Evolutionary conservation across 305 asterid species (phyloP).

Genomic region (Galium porrigens): DNA sequence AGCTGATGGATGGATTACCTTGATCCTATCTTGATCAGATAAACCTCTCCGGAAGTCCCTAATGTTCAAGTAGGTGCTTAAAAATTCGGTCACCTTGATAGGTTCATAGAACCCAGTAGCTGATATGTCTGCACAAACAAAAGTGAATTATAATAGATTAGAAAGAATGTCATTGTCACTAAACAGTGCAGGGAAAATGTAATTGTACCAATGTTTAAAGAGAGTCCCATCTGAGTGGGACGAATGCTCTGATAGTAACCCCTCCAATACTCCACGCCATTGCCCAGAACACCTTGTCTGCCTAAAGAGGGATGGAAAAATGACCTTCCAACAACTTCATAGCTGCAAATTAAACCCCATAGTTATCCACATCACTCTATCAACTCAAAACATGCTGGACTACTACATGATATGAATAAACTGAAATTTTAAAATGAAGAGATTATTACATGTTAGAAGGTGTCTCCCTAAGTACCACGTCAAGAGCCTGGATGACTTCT

Average conservation of each 20-base stretch:
- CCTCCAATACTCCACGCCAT: constrained; percentile 55
- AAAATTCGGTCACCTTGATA: constrained; percentile 26
- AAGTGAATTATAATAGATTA: background rate
- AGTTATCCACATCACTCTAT: background rate
- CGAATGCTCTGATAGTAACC: constrained; percentile 80
- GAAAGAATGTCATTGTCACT: background rate
- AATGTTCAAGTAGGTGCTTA: constrained; percentile 23
- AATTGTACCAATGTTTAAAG: constrained; percentile 53
- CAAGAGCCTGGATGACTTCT: constrained; percentile 63
- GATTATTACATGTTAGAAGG: constrained; percentile 32
- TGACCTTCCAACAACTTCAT: constrained; percentile 56
- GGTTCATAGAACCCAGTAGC: constrained; percentile 67
- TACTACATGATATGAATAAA: background rate
- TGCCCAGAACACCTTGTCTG: constrained; percentile 27
- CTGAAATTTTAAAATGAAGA: background rate
- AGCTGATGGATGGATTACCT: constrained; percentile 26
- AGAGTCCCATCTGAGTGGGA: constrained; percentile 84
- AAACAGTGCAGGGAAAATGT: background rate
- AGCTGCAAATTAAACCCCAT: constrained; percentile 25
- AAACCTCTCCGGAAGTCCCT: constrained; percentile 25
- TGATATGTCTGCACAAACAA: constrained; percentile 51
- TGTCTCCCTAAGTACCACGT: constrained; percentile 54
- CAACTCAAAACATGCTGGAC: background rate
- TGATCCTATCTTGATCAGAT: constrained; percentile 46
- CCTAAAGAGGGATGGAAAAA: constrained; percentile 37